Conservation (phyloP, 73 alveolate genomes). For the Tetrahymena thermophila region DNA sequence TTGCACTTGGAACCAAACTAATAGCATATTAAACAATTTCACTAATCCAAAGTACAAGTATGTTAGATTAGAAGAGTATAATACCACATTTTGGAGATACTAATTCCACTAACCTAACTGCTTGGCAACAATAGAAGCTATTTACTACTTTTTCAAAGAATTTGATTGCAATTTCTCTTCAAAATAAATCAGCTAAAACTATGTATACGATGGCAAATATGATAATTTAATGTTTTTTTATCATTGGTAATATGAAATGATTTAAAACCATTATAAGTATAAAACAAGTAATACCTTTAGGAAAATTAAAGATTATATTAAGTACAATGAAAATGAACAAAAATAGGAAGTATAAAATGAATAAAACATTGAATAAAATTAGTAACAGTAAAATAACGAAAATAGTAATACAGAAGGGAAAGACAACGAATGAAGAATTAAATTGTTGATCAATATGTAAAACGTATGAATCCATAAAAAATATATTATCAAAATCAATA, state of each 20-base stretch:
- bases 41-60: background rate
- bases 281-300: background rate
- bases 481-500: no score
- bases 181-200: background rate
- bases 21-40: background rate
- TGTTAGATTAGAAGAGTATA: constrained; percentile 19
- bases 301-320: background rate
- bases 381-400: background rate
- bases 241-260: background rate
- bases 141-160: constrained; percentile 16
- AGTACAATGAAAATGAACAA: background rate
- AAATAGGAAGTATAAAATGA: background rate
- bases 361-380: background rate
- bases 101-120: constrained; percentile 27
- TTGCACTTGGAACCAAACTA: constrained; percentile 39
- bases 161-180: background rate
- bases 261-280: background rate
- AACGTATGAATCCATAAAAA: no score
- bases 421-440: background rate
- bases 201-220: background rate
- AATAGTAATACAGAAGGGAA: background rate
- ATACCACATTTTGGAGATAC: constrained; percentile 41
- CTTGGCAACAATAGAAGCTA: constrained; percentile 33
- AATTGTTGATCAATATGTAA: no score
- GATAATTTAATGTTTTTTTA: background rate